phyloP scores from a whole-genome alignment of 148 eudicot species.

The Arctostaphylos glauca region DNA sequence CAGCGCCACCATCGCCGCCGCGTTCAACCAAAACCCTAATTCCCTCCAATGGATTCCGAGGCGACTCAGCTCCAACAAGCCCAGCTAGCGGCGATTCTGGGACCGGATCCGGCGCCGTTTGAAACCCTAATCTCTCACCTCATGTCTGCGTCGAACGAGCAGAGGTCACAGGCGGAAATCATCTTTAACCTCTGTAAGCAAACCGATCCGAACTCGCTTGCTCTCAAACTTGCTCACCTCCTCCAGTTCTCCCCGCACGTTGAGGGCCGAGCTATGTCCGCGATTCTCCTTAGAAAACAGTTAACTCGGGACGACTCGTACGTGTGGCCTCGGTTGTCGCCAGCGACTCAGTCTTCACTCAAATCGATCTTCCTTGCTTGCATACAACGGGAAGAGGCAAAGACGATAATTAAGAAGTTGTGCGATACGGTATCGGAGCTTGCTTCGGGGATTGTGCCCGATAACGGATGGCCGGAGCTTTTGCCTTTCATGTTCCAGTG shows the following conservation, averaged over 20 bases:
- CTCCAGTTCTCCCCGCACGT: conserved; percentile 51
- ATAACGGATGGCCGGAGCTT: conserved; percentile 72
- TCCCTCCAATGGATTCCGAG: conserved; percentile 38
- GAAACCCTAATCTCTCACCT: conserved; percentile 73
- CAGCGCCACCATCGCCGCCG: conserved; percentile 13
- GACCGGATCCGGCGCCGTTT: conserved; percentile 63
- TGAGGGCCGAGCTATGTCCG: conserved; percentile 77
- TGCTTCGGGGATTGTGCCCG: conserved; percentile 68
- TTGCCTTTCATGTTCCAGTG: conserved; percentile 80
- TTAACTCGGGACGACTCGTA: conserved; percentile 57
- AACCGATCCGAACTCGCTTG: conserved; percentile 62
- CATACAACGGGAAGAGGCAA: conserved; percentile 58
- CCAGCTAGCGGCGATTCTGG: conserved; percentile 64
- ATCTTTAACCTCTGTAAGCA: conserved; percentile 68
- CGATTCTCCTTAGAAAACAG: conserved; percentile 74
- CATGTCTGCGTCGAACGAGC: conserved; percentile 77
- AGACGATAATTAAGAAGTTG: conserved; percentile 63
- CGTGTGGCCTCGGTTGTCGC: conserved; percentile 59
- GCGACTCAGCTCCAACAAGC: conserved; percentile 56
- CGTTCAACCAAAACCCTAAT: conserved; percentile 24
- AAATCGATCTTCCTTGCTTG: conserved; percentile 51
- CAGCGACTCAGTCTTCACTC: conserved; percentile 51
- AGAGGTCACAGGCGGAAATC: conserved; percentile 68
- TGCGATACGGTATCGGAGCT: conserved; percentile 84
- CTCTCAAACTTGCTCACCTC: conserved; percentile 63